Percentiles rank a stretch among this genome's conserved stretches.
Conservation (phyloP, 202 grass and related monocot species). For the Carex sylvatica region DNA sequence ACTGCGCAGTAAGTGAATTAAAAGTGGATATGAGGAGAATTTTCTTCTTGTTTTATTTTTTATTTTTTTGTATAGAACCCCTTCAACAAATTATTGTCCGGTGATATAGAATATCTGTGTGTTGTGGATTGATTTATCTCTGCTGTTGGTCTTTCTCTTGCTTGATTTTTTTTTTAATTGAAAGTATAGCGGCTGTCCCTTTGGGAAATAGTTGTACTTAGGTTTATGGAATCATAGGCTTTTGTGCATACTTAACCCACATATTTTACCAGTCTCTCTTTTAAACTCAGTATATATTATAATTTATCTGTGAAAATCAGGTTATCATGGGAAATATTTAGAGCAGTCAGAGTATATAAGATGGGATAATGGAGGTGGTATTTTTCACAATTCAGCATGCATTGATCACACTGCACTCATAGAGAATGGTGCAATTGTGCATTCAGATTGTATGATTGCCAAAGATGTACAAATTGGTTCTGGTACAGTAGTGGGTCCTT, state of each 20-base stretch:
- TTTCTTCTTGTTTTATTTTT: neutral
- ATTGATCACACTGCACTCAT: conserved; percentile 48
- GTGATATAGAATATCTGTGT: neutral
- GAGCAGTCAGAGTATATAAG: conserved; percentile 34
- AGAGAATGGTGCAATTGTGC: conserved; percentile 67
- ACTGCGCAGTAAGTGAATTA: conserved; percentile 2
- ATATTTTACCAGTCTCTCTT: neutral
- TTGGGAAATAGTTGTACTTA: neutral
- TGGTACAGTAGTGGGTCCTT: conserved; percentile 64
- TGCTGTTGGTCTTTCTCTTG: neutral
- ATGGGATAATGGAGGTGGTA: conserved; percentile 75
- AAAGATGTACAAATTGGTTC: conserved; percentile 60
- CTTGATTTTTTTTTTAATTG: neutral
- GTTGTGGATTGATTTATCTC: too few species aligned
- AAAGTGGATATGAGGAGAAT: neutral
- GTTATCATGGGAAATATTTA: neutral
- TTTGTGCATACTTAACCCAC: neutral
- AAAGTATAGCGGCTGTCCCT: neutral
- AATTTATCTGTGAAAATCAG: conserved; percentile 18
- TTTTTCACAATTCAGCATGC: conserved; percentile 46
- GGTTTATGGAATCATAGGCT: neutral
- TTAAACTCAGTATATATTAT: neutral
- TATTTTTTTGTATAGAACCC: neutral
- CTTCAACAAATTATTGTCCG: neutral
- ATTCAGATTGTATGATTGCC: conserved; percentile 50